Evolutionary conservation across 805 yeast species (phyloP), one percentile per base, ranked within the genome.

Genomic region (Wickerhamiella occidentalis): DNA sequence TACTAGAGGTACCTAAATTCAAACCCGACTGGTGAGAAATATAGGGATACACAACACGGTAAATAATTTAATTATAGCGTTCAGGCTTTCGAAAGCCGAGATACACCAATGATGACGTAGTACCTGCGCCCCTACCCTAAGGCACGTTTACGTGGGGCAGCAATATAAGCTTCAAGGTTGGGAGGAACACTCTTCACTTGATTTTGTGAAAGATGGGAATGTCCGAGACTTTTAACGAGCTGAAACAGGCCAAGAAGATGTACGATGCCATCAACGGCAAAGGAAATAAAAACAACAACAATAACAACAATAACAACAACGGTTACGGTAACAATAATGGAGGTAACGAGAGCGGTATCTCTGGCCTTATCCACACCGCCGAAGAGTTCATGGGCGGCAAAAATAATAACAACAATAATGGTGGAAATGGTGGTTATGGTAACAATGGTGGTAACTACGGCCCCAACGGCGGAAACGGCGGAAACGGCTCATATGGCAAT

Each of bases 271-370:
- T 49, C 17, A 8, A 15, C 21, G 51, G 51, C 30, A 43, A 43
- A 11, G 40, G 44, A 18, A 35, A 37, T 30, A 12, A 23, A 13
- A 48, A 48, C 28, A 26, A 48, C 33, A 28, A 43, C 44, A 28
- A 38, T 40, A 55, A 58, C 19, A 62, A 61, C 48, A 61, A 55
- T 45, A 29, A 29, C 33, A 60, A 56, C 37, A 60, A 52, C 12
- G 21, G 6, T 22, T 21, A n/a, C 22, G 42, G 42, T 38, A 22
- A 22, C 42, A 38, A 38, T 38, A 13, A 21, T 12, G 42, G 42
- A 6, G 42, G 47, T 15, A 29, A 28, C 28, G 38, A 21, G 15
- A 9, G 35, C 23, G 47, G 47, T 18, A 15, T 45, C 35, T 2
- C 23, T 17, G 41, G 47, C 11, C 33, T 45, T 3, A 45, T 45